phyloP scores from a whole-genome alignment of 352 stramenopile genomes.

The Pythium folliculosum region DNA sequence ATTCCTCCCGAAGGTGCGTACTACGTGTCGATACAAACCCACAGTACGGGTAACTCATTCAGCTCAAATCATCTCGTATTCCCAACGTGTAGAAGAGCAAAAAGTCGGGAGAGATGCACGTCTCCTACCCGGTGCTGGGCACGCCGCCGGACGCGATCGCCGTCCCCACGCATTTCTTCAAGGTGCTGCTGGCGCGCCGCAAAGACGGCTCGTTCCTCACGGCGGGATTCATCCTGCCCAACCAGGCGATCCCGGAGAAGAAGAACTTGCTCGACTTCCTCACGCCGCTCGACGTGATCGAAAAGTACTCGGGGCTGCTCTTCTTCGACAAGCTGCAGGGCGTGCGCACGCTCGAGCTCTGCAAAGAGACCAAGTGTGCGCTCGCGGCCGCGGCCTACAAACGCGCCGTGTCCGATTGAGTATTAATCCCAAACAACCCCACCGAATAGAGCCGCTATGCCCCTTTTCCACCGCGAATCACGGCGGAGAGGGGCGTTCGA shows the following conservation, averaged over 20 bases:
- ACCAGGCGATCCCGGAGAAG: conserved; percentile 78
- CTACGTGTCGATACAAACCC: no score
- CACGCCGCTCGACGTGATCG: conserved; percentile 89
- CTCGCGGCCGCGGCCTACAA: conserved; percentile 50
- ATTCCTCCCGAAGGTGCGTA: conserved; percentile 84
- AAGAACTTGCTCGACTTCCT: conserved; percentile 86
- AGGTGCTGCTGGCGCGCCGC: conserved; percentile 86
- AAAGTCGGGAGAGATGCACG: conserved; percentile 56
- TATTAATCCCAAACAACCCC: background rate
- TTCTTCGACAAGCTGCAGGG: conserved; percentile 90
- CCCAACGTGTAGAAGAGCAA: conserved; percentile 44
- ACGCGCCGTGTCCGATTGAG: conserved; percentile 26
- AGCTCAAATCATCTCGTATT: background rate
- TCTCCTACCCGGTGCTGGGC: conserved; percentile 84
- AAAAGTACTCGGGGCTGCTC: conserved; percentile 90
- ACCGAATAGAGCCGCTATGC: conserved; percentile 8
- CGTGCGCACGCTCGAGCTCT: conserved; percentile 57
- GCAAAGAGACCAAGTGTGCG: conserved; percentile 64
- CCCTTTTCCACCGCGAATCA: background rate
- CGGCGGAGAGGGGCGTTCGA: background rate
- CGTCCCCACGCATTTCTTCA: conserved; percentile 97
- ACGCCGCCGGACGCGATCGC: conserved; percentile 82
- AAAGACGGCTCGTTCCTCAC: conserved; percentile 67
- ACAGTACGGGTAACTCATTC: no score
- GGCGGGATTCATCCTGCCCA: conserved; percentile 94